These are phyloP conservation scores for Lentinula novae-zelandiae DNA, from an alignment of 1,284 basidiomycete species.

Conservation along the genomic window DNA sequence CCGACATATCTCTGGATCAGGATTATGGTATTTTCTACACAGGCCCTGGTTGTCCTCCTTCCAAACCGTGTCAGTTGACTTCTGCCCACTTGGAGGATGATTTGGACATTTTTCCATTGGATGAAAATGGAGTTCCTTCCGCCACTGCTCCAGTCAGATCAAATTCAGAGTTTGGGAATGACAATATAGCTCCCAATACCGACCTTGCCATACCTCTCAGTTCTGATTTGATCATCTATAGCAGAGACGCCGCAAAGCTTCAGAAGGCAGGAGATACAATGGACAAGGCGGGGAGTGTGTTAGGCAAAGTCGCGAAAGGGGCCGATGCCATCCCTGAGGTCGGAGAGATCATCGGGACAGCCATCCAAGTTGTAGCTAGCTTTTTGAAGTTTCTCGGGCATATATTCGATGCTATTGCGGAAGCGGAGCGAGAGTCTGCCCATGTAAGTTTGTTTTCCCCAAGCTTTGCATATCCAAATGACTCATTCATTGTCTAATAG, in stretches of 20 bases:
- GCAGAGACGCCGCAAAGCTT: neutral
- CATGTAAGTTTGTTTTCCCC: neutral
- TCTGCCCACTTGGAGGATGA: neutral
- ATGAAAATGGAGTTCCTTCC: neutral
- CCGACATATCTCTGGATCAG: neutral
- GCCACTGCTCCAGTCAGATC: neutral
- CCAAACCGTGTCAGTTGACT: neutral
- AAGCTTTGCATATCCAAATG: too few species aligned
- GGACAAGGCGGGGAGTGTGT: neutral
- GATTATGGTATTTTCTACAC: neutral
- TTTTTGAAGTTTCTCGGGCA: neutral
- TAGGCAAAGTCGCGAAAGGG: neutral
- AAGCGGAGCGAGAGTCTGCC: neutral
- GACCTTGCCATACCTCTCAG: neutral
- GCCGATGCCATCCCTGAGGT: neutral
- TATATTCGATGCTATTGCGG: neutral
- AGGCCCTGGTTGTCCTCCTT: neutral
- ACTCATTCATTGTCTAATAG: neutral
- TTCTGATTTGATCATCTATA: neutral
- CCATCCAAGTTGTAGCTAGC: neutral
- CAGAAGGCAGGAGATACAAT: neutral
- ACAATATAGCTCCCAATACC: neutral
- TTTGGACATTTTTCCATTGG: neutral
- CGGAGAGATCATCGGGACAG: neutral
- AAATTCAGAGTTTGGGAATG: neutral